Conservation (phyloP, 1,139 yeast species). For the Saccharomyces hybrid region DNA sequence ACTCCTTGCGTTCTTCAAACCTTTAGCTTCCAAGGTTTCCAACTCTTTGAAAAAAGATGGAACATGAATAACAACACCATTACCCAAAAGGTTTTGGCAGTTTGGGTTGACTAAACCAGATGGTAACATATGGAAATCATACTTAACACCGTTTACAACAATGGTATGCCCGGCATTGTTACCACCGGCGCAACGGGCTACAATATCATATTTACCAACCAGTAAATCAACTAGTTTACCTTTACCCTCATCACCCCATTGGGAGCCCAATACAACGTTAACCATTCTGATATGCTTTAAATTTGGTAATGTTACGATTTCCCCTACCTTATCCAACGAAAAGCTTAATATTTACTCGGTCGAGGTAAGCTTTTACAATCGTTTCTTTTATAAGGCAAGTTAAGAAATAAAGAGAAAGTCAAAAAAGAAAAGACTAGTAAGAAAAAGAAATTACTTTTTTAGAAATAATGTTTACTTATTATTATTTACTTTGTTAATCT, state of each 20-base stretch:
- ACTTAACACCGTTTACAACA: slow-evolving; percentile 78
- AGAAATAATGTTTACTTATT: not conserved
- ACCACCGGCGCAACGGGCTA: slow-evolving; percentile 99
- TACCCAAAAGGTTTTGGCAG: slow-evolving; percentile 83
- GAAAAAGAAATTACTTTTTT: not conserved
- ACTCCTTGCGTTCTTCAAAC: slow-evolving; percentile 60
- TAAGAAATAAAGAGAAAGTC: not conserved
- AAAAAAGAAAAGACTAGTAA: not conserved
- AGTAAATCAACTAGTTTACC: slow-evolving; percentile 92
- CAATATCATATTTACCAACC: slow-evolving; percentile 89
- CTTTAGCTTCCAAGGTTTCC: slow-evolving; percentile 70
- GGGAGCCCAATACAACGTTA: slow-evolving; percentile 87
- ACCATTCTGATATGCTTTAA: slow-evolving; percentile 28
- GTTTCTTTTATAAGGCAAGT: not conserved
- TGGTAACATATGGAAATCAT: slow-evolving; percentile 98
- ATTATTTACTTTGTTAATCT: not conserved
- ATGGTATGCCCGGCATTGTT: slow-evolving; percentile 98
- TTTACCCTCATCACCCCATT: slow-evolving; percentile 99
- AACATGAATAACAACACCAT: slow-evolving; percentile 93
- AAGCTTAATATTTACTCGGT: not conserved
- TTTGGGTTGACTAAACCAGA: slow-evolving; percentile 92
- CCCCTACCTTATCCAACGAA: not conserved
- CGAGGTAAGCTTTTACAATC: not conserved
- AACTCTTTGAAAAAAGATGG: slow-evolving; percentile 90
- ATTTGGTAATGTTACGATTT: not conserved